A percentile compares a stretch with the other conserved stretches of the same genome.
Conservation (phyloP, 2,329 filamentous ascomycete genomes). For the Onygenales sp. region DNA sequence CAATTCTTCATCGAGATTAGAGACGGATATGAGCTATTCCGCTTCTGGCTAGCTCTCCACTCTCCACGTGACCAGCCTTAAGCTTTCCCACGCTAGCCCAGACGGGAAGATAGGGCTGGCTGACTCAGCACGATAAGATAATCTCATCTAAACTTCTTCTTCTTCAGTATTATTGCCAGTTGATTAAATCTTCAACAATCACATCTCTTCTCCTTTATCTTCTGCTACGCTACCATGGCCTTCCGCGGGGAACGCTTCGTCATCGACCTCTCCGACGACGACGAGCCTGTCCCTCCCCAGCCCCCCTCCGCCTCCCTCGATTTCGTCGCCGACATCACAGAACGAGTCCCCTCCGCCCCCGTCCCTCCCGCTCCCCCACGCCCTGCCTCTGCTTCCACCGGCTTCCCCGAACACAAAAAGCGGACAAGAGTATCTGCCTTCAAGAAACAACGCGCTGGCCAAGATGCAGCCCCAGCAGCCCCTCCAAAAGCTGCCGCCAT, state of each 20-base stretch:
- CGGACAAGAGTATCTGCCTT: constrained; percentile 66
- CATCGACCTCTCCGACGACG: constrained; percentile 49
- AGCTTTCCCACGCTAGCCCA: no score
- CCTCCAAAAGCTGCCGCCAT: constrained; percentile 8
- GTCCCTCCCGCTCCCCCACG: constrained; percentile 38
- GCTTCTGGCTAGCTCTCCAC: no score
- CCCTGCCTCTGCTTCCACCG: constrained; percentile 55
- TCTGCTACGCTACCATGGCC: constrained; percentile 28
- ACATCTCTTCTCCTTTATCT: not conserved
- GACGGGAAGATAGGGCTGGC: no score
- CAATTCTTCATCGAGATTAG: no score
- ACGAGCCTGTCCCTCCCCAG: constrained; percentile 32
- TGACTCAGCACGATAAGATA: no score
- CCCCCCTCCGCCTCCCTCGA: constrained; percentile 19
- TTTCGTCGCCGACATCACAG: constrained; percentile 66
- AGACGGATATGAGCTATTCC: no score
- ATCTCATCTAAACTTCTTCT: no score
- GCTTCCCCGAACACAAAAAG: constrained; percentile 85
- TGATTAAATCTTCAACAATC: constrained; percentile 7
- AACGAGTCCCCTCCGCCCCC: constrained; percentile 51
- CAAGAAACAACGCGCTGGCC: constrained; percentile 54
- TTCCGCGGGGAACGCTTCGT: constrained; percentile 53
- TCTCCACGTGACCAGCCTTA: no score
- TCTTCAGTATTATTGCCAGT: no score
- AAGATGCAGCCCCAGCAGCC: constrained; percentile 13